Base-by-base conservation (phyloP, 805 yeast species). In the Monosporozyma yasuniensis region DNA sequence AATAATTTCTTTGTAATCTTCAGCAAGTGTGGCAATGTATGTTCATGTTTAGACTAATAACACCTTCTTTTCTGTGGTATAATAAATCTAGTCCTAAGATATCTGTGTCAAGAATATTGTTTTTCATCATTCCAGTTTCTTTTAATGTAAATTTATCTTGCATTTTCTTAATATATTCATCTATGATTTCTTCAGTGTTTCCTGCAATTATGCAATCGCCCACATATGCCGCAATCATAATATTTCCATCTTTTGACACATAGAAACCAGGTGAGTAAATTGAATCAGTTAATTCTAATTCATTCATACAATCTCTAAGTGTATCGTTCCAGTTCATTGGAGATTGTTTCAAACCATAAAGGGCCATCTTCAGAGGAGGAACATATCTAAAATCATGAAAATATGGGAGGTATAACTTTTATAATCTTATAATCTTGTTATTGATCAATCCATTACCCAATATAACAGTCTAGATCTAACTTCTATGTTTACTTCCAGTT, bases 131-230 rank as follows among this genome's bases (percentile, higher is more conserved):
- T 3, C 54, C 54, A 23, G 43, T 32, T 5, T 42, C 22, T 47
- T 53, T 48, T 19, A 53, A 35, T 12, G 37, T 41, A 38, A 47
- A 53, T 14, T 35, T 35, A 2, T 39, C 22, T 34, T 42, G n/a
- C 3, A 51, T 16, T 18, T 12, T 39, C 4, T 35, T 41, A 8
- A 51, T 19, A 5, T 51, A 18, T 3, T 47, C 27, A 37, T 49
- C 50, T 16, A 53, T n/a, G 18, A 16, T 35, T 19, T 42, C 19
- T 18, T 51, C 49, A 30, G 16, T 19, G 5, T 41, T 35, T 9
- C 51, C 51, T 8, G 54, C 56, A 27, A 49, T 47, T 4, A 53
- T 30, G 19, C 48, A 44, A 37, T 53, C 56, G 49, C 52, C 54
- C 2, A 53, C 56, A 43, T 53, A 49, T 12, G 41, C 51, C 3